phyloP scores from a whole-genome alignment of 257 asterid genomes.

The Nicotiana benthamiana region DNA sequence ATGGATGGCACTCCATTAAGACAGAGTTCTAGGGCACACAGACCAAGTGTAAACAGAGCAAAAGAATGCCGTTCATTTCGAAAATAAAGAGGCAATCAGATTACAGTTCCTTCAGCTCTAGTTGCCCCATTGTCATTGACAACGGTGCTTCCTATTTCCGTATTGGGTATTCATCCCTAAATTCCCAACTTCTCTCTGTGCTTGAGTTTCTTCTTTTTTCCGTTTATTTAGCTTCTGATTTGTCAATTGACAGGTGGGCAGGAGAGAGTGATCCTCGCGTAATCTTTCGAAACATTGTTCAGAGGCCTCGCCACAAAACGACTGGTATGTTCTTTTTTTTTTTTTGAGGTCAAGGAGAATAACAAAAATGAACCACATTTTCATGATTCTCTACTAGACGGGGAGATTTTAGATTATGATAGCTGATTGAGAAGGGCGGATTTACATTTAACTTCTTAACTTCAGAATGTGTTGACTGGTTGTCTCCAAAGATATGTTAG shows the following conservation, averaged over 20 bases:
- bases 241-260: conserved; percentile 63
- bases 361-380: neutral
- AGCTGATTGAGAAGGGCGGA: neutral
- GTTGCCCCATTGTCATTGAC: conserved; percentile 88
- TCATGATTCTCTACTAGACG: neutral
- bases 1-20: neutral
- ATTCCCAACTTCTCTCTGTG: conserved; percentile 13
- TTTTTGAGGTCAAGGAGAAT: neutral
- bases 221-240: neutral
- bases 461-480: neutral
- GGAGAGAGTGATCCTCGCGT: conserved; percentile 94
- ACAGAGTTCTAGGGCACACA: neutral
- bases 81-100: conserved; percentile 68
- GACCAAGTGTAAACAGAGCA: neutral
- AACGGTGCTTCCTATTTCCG: conserved; percentile 96
- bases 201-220: neutral
- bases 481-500: neutral
- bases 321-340: conserved; percentile 39
- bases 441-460: neutral
- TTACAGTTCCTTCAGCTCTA: conserved; percentile 55
- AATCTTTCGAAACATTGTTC: conserved; percentile 87
- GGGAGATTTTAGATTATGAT: neutral
- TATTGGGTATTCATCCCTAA: conserved; percentile 50
- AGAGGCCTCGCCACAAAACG: conserved; percentile 94
- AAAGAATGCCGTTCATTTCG: conserved; percentile 75